Base-by-base conservation (phyloP, 768 basidiomycete genomes). In the Russula griseocarnosa region DNA sequence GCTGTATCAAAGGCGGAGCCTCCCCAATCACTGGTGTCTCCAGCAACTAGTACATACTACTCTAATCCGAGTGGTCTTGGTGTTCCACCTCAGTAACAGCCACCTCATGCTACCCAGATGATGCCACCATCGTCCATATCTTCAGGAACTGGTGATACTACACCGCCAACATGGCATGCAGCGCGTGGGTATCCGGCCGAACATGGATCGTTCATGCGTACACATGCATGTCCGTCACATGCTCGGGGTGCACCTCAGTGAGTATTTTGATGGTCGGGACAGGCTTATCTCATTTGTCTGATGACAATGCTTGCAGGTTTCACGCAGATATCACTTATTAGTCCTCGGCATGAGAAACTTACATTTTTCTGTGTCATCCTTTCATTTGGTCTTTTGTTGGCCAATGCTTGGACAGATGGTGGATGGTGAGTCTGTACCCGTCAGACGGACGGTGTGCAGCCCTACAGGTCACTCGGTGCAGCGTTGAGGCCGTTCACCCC, bases 191-290 rank as follows among this genome's bases (percentile, higher is more conserved):
- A 64, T 42, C 36, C 63, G 22, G 3, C 63, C 16, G 58, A 64
- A 44, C 62, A 63, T 64, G 63, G 58, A 30, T 60, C 63, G 42
- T 64, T 64, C 30, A 60, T 64, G 53, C 63, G 63, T 55, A 18
- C 63, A 50, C 63, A 64, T 20, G 58, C 63, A 26, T 52, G 58
- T 22, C 63, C 52, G 38, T 64, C 63, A 32, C 63, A 64, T 44
- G 22, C 63, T 22, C 63, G 63, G n/a, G 63, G 63, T 1, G 63
- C 58, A 42, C 63, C 63, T 60, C 47, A 53, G 63, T 64, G 38
- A 64, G 63, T 50, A 55, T 42, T 36, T 24, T 14, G 26, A 3
- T 18, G 16, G 18, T 11, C 3, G 9, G 28, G 26, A 55, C 28
- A 13, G 18, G 10, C 10, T 20, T 36, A 14, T 34, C 16, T 40